Conservation (phyloP, 2,329 filamentous ascomycete genomes). For the Fusarium avenaceum region DNA sequence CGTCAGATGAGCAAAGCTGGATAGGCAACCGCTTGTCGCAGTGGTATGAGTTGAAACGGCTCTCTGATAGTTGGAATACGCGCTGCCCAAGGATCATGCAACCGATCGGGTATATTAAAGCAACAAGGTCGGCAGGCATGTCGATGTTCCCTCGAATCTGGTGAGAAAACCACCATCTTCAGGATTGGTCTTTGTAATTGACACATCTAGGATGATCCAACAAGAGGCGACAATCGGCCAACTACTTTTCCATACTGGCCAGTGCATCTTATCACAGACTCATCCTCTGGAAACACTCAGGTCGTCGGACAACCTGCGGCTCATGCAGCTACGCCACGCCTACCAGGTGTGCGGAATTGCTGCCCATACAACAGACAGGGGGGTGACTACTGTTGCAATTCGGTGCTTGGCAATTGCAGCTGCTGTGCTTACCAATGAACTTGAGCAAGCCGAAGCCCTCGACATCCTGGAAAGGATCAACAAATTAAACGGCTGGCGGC, state of each 20-base stretch:
- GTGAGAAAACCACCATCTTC: conserved; percentile 59
- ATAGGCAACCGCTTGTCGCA: conserved; percentile 76
- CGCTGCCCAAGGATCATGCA: conserved; percentile 88
- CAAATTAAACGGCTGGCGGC: conserved; percentile 82
- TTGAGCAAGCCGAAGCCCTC: conserved; percentile 86
- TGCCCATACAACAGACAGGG: conserved; percentile 84
- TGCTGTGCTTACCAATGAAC: conserved; percentile 74
- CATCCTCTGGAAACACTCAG: conserved; percentile 77
- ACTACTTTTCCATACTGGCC: conserved; percentile 89
- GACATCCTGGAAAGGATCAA: conserved; percentile 81
- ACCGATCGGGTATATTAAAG: conserved; percentile 81
- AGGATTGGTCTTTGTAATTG: neutral
- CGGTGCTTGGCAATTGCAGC: conserved; percentile 84
- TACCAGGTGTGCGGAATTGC: conserved; percentile 91
- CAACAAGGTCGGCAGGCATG: conserved; percentile 74
- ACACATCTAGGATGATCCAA: conserved; percentile 77
- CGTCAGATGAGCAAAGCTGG: conserved; percentile 73
- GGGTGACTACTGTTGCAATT: conserved; percentile 82
- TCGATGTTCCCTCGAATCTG: conserved; percentile 90
- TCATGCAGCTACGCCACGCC: conserved; percentile 79
- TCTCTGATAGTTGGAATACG: conserved; percentile 86
- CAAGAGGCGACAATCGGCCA: conserved; percentile 83
- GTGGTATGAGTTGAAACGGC: conserved; percentile 83
- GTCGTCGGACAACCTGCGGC: conserved; percentile 74
- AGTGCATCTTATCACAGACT: conserved; percentile 83